phyloP scores from a whole-genome alignment of 192 early-diverging fungal genomes.

The Coemansia sp. region DNA sequence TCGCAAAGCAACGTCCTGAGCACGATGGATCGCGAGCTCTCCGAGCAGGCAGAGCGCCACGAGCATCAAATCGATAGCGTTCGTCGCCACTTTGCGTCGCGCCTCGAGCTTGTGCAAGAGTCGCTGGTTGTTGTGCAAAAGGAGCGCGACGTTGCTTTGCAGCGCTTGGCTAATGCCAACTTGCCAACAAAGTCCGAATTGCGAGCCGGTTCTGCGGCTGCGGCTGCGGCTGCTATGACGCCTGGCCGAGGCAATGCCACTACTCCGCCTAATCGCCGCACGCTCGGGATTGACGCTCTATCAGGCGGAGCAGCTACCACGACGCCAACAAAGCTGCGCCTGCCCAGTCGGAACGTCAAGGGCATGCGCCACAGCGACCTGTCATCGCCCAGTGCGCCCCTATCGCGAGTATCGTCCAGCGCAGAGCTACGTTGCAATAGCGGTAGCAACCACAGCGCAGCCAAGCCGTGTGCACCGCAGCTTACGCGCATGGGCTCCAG shows the following conservation, averaged over 20 bases:
- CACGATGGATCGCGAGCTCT: slow-evolving; percentile 50
- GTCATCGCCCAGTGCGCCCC: background rate
- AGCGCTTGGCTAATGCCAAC: slow-evolving; percentile 38
- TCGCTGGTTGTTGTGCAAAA: slow-evolving; percentile 43
- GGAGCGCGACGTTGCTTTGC: slow-evolving; percentile 50
- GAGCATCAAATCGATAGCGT: slow-evolving; percentile 54
- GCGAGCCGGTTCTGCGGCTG: background rate
- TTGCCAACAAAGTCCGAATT: background rate
- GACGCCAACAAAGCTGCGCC: slow-evolving; percentile 42
- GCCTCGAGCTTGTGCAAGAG: slow-evolving; percentile 49
- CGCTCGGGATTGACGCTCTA: slow-evolving; percentile 19
- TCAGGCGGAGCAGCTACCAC: background rate
- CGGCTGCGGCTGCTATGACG: background rate
- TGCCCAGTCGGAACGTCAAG: slow-evolving; percentile 33
- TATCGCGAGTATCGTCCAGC: slow-evolving; percentile 17
- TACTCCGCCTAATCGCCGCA: slow-evolving; percentile 1
- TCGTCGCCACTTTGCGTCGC: slow-evolving; percentile 48
- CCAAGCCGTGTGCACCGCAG: background rate
- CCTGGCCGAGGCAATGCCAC: background rate
- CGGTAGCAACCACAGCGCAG: background rate
- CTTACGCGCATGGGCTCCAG: slow-evolving; percentile 2
- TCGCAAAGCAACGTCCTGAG: slow-evolving; percentile 40
- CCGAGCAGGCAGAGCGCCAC: slow-evolving; percentile 52
- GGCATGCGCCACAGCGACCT: slow-evolving; percentile 5
- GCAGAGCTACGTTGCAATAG: slow-evolving; percentile 6